Evolutionary conservation across 2,329 filamentous ascomycete genomes (phyloP).

Genomic region (Sarocladiaceae sp.): DNA sequence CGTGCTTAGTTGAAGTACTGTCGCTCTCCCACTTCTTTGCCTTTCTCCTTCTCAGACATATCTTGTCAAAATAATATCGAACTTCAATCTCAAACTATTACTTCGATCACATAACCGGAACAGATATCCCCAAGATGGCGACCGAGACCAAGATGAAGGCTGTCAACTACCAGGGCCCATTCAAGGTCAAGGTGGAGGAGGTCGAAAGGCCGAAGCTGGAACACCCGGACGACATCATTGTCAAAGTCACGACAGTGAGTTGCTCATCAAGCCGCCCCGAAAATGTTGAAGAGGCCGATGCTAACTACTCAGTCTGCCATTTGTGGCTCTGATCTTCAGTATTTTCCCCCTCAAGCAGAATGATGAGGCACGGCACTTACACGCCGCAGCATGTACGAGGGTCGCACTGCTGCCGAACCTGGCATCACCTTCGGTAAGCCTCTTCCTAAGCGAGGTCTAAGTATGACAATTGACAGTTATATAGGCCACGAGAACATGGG

Average conservation of each 20-base stretch:
- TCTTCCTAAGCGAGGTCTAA: not conserved
- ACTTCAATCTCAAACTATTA: no score
- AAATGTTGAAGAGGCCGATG: constrained; percentile 11
- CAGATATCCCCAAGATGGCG: no score
- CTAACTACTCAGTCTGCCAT: constrained; percentile 35
- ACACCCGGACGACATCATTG: constrained; percentile 61
- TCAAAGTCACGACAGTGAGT: constrained; percentile 60
- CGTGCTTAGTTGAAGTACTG: no score
- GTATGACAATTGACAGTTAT: not conserved
- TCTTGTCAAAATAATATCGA: no score
- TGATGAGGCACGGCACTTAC: constrained; percentile 8
- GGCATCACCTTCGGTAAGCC: constrained; percentile 54
- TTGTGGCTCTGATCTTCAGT: constrained; percentile 48
- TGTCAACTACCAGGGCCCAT: constrained; percentile 58
- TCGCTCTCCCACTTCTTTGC: no score
- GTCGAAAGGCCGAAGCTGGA: constrained; percentile 53
- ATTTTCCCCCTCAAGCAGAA: constrained; percentile 16
- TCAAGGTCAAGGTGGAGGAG: constrained; percentile 59
- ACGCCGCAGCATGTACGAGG: constrained; percentile 55
- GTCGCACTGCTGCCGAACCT: constrained; percentile 56
- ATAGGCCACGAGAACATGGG: constrained; percentile 57
- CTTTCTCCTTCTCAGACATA: no score
- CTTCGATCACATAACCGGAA: no score
- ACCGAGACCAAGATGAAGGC: constrained; percentile 48
- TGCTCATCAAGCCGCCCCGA: not conserved